Evolutionary conservation across 2,329 filamentous ascomycete genomes (phyloP).

Genomic region (Drechslera avenae): DNA sequence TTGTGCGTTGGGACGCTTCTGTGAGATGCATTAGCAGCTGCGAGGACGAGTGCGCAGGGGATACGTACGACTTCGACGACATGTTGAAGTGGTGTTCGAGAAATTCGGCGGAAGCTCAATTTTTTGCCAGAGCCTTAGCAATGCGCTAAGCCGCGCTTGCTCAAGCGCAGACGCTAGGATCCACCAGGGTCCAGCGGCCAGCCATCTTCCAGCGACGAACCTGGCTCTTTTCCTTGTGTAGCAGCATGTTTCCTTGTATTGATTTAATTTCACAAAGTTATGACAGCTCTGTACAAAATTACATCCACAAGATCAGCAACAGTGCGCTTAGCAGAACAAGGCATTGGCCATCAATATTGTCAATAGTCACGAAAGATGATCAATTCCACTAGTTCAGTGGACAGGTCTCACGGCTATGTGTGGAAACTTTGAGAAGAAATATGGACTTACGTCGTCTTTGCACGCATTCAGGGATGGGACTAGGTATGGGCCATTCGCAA

Average conservation of each 20-base stretch:
- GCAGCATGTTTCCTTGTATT: neutral
- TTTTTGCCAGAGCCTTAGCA: constrained; percentile 20
- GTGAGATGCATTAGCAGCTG: constrained; percentile 34
- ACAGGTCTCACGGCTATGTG: too few relatives aligned
- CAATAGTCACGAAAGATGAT: too few relatives aligned
- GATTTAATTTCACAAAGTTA: too few relatives aligned
- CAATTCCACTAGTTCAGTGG: too few relatives aligned
- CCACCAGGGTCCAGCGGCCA: neutral
- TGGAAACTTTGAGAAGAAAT: too few relatives aligned
- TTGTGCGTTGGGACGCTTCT: constrained; percentile 93
- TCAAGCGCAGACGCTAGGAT: constrained; percentile 3
- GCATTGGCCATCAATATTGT: too few relatives aligned
- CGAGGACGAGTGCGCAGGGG: constrained; percentile 56
- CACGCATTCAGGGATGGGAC: too few relatives aligned
- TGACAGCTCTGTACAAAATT: too few relatives aligned
- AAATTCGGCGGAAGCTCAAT: constrained; percentile 42
- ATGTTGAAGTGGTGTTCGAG: constrained; percentile 54
- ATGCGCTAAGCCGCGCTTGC: constrained; percentile 6
- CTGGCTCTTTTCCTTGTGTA: neutral
- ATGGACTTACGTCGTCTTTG: too few relatives aligned
- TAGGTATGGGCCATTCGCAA: too few relatives aligned
- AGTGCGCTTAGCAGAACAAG: too few relatives aligned
- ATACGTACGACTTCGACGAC: constrained; percentile 64
- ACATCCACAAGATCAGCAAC: neutral
- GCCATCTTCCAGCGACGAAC: neutral